Evolutionary conservation across 345 rosid genomes (phyloP).

Genomic region (Eucalyptus brandiana): DNA sequence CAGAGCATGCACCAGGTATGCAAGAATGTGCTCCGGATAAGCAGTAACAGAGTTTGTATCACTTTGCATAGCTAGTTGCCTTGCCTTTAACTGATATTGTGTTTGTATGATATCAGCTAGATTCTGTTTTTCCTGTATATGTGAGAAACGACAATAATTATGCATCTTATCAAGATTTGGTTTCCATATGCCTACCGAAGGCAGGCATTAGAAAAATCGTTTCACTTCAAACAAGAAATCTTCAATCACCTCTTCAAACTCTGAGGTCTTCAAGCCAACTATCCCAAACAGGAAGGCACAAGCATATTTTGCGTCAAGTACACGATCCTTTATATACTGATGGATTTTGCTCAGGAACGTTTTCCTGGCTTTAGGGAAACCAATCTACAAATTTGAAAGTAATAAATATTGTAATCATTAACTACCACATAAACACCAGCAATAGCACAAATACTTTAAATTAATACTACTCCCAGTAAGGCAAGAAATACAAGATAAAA

Average conservation of each 20-base stretch:
- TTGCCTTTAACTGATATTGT: conserved; percentile 66
- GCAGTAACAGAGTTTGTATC: conserved; percentile 39
- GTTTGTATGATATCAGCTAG: conserved; percentile 78
- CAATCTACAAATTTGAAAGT: conserved; percentile 30
- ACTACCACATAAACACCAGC: not conserved
- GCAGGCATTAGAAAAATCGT: not conserved
- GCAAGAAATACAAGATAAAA: not conserved
- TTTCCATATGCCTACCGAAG: not conserved
- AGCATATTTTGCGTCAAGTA: conserved; percentile 80
- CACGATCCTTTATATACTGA: conserved; percentile 81
- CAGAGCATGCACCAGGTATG: conserved; percentile 69
- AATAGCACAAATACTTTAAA: not conserved
- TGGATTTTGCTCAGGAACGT: conserved; percentile 73
- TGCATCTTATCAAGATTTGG: not conserved
- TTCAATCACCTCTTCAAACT: conserved; percentile 58
- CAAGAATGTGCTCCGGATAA: conserved; percentile 61
- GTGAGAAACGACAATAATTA: not conserved
- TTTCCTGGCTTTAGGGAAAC: conserved; percentile 73
- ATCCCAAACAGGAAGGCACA: conserved; percentile 61
- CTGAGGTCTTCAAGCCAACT: conserved; percentile 29
- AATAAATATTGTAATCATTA: not conserved
- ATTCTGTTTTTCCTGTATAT: conserved; percentile 77
- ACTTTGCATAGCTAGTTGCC: conserved; percentile 50
- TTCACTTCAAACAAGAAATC: conserved; percentile 2
- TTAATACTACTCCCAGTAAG: not conserved